These are phyloP conservation scores for Fusarium stilboides DNA, from an alignment of 2,329 filamentous ascomycete genomes.

Conservation along the genomic window DNA sequence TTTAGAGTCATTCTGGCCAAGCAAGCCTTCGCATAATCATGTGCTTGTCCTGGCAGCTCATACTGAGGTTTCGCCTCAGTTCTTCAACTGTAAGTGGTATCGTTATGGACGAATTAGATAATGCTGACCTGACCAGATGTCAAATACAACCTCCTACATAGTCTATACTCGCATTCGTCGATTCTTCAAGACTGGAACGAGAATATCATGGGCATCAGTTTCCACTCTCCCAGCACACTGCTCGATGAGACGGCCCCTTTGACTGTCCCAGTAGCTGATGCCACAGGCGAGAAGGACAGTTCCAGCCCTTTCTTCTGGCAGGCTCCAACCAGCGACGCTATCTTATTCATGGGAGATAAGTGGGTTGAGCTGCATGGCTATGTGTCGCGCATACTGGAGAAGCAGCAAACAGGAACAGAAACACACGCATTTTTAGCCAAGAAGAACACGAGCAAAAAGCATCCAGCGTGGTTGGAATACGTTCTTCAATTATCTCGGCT, in stretches of 20 bases:
- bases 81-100: conserved; percentile 77
- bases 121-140: conserved; percentile 67
- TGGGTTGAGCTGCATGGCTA: conserved; percentile 91
- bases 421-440: conserved; percentile 60
- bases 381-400: conserved; percentile 73
- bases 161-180: conserved; percentile 75
- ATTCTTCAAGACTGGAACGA: conserved; percentile 62
- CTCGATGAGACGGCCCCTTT: conserved; percentile 75
- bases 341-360: conserved; percentile 85
- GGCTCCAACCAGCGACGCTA: conserved; percentile 84
- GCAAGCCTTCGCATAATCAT: conserved; percentile 74
- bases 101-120: neutral
- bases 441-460: conserved; percentile 76
- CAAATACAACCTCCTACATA: conserved; percentile 82
- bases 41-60: conserved; percentile 89
- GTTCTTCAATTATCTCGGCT: conserved; percentile 81
- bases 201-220: conserved; percentile 82
- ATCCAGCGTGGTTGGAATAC: conserved; percentile 85
- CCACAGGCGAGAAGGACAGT: conserved; percentile 40
- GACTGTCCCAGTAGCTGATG: conserved; percentile 56
- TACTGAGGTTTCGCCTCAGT: conserved; percentile 83
- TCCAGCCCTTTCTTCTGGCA: conserved; percentile 84
- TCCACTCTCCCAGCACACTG: conserved; percentile 78
- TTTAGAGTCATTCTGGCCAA: conserved; percentile 90
- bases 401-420: conserved; percentile 55